Conservation (phyloP, 2,329 filamentous ascomycete species). For the Boeremia exigua region DNA sequence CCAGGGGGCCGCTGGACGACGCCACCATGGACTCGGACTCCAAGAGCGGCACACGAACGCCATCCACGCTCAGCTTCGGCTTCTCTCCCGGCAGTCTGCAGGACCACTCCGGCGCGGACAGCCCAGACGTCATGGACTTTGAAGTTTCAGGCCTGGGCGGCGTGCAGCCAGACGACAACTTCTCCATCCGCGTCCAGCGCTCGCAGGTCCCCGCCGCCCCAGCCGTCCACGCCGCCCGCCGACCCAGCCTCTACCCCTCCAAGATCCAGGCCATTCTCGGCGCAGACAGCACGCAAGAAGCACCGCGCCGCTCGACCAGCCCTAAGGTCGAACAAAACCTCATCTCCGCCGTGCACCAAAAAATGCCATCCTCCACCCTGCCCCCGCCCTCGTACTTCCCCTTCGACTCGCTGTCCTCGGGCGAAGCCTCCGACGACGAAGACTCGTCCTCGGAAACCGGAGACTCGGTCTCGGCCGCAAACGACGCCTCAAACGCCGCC, state of each 20-base stretch:
- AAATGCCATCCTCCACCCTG: conserved; percentile 57
- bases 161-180: conserved; percentile 64
- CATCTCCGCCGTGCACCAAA: conserved; percentile 69
- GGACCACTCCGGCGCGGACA: conserved; percentile 31
- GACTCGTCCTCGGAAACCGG: too few relatives aligned
- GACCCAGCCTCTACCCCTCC: conserved; percentile 29
- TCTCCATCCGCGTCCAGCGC: conserved; percentile 58
- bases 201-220: conserved; percentile 26
- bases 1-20: conserved; percentile 33
- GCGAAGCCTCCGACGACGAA: conserved; percentile 43
- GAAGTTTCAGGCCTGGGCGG: conserved; percentile 64
- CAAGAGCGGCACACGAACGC: conserved; percentile 39
- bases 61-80: conserved; percentile 39
- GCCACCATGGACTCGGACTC: conserved; percentile 29
- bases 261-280: conserved; percentile 46
- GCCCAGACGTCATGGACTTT: conserved; percentile 45
- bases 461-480: conserved; percentile 31
- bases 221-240: conserved; percentile 7
- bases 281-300: conserved; percentile 13
- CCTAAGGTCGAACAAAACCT: conserved; percentile 66
- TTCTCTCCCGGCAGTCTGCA: conserved; percentile 46
- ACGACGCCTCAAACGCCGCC: conserved; percentile 2
- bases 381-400: conserved; percentile 54
- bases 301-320: conserved; percentile 9
- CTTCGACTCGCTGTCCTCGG: conserved; percentile 45